Evolutionary conservation across 768 basidiomycete species (phyloP).

Genomic region (Pholiota conissans): DNA sequence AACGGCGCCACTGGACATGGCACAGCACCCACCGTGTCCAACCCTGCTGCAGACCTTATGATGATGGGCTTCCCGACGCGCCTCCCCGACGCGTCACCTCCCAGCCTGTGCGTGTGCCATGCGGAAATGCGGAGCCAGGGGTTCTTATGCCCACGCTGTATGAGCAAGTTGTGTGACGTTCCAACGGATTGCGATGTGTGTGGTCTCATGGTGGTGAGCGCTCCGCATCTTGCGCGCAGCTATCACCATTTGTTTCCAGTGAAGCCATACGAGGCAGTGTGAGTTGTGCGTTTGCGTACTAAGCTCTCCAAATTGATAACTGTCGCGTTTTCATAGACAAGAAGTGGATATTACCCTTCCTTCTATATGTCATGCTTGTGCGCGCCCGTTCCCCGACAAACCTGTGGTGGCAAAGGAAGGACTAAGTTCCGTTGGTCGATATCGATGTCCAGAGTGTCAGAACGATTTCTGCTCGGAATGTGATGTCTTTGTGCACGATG

Average conservation of each 20-base stretch:
- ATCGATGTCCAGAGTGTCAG: constrained; percentile 83
- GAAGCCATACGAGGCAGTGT: constrained; percentile 81
- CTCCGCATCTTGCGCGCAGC: constrained; percentile 94
- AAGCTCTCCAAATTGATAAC: not conserved
- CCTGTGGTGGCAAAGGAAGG: constrained; percentile 52
- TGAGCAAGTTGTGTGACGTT: constrained; percentile 93
- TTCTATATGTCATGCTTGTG: constrained; percentile 76
- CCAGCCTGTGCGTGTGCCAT: constrained; percentile 91
- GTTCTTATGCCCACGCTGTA: constrained; percentile 93
- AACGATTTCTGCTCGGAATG: constrained; percentile 94
- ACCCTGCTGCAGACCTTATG: constrained; percentile 87
- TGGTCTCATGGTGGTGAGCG: constrained; percentile 96
- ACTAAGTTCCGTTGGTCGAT: constrained; percentile 82
- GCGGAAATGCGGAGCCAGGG: constrained; percentile 90
- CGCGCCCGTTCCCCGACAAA: constrained; percentile 61
- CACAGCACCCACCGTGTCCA: constrained; percentile 33
- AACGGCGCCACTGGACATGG: constrained; percentile 36
- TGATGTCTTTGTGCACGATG: constrained; percentile 95
- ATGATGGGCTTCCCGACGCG: constrained; percentile 99
- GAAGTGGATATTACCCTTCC: constrained; percentile 35
- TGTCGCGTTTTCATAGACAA: constrained; percentile 26
- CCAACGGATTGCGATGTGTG: constrained; percentile 98
- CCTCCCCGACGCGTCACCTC: constrained; percentile 78
- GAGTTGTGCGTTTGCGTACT: constrained; percentile 31
- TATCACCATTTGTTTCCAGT: constrained; percentile 97